Base-by-base conservation (phyloP, 192 early-diverging fungal genomes). In the Entomortierella beljakovae region DNA sequence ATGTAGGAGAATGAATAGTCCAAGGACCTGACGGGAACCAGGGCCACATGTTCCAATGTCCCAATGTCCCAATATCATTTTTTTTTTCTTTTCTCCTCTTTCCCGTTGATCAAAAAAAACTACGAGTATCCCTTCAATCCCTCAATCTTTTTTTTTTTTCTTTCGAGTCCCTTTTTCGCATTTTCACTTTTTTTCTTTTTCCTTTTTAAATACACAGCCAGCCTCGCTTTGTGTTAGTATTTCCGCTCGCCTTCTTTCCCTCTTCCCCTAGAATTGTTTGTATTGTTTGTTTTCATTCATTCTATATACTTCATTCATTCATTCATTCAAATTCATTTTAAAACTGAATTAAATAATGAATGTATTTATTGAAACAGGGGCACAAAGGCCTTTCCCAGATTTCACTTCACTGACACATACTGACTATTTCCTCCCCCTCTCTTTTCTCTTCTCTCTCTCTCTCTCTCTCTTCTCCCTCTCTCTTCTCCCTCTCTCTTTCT, bases 381-480 rank as follows among this genome's bases (percentile, higher is more conserved):
- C 7, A 13, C 7, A 6, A 40, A 9, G 13, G 37, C 13, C 6
- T 56, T 56, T 56, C 54, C 31, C 54, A 32, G 31, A 8, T 33
- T 56, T 33, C 18, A 31, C 18, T 33, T 28, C 31, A 43, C 58
- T 26, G 6, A 33, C 43, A 46, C 48, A 51, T 38, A 25, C n/a
- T 64, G 2, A 50, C 35, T 25, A 7, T 22, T 2, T 35, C 35
- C 18, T 54, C 22, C 20, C 15, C 53, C 34, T 15, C 22, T 64
- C 42, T 61, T 25, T 5, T 48, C 35, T 59, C n/a, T 23, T 52
- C 61, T 48, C 60, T 49, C 38, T 61, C 43, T 49, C 35, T 42
- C 59, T 61, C 28, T 32, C 20, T 56, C n/a, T 61, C 59, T 11
- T 48, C 31, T 54, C 22, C 18, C 42, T 48, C 35, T 20, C 35